Base-by-base conservation (phyloP, 2,329 filamentous ascomycete genomes). In the Xylariaceae sp. region DNA sequence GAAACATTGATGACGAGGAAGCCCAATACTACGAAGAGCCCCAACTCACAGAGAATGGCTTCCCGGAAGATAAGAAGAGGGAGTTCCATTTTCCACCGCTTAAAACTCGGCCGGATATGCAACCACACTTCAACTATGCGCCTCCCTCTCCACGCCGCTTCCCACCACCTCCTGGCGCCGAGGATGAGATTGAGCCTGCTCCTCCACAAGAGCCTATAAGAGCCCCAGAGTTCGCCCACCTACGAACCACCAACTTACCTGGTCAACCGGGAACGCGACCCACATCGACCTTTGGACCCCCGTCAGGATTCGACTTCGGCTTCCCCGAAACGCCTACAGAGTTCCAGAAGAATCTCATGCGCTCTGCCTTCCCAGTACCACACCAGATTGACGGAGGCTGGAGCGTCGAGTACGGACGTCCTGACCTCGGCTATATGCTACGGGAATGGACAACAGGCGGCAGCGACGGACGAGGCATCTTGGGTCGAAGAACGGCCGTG, bases 331-430 rank as follows among this genome's bases (percentile, higher is more conserved):
- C 88, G 21, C 89, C 90, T 6, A 91, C 88, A 1, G 84, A 91
- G 57, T 88, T 94, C 66, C 89, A 94, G 62, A 92, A 91, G 74
- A 89, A 82, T 56, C 72, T 94, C 40, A 92, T 95, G 82, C 86
- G 89, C 14, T 95, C 93, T 62, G 90, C 90, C 1, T 95, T 94
- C 63, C 80, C 91, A 0, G 71, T 82, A 27, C 77, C 79, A 23
- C 76, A 81, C 58, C 76, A 82, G 66, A 83, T 82, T 48, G 80
- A 83, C 54, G 85, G 88, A 54, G 88, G 90, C 44, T 95, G 92
- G 89, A 86, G 80, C 53, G 89, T 93, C 12, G 91, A 96, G 67
- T 96, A 96, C 65, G 90, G 90, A 16, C 81, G 92, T 0, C 92
- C 92, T 0, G 86, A 95, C 56, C 79, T 97, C 27, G 85, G 88